A percentile compares a stretch with the other conserved stretches of the same genome.
Evolutionary conservation across 2,329 filamentous ascomycete genomes (phyloP).

Genomic region (Ustulina deusta): DNA sequence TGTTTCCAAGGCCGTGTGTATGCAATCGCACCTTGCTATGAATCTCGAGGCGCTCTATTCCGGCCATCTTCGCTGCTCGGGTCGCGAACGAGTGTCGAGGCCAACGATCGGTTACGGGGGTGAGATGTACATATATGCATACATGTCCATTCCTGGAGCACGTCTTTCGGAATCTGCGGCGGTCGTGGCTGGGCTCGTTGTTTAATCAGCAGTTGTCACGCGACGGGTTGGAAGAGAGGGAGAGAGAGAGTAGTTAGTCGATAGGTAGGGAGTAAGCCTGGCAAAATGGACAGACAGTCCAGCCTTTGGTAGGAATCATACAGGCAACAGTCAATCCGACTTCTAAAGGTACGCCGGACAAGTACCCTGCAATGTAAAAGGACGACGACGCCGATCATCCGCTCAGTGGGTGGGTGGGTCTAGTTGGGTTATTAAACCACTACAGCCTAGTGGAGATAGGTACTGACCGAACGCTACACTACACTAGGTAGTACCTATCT

Average conservation of each 20-base stretch:
- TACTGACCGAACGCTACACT: neutral
- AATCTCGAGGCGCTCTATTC: slow-evolving; percentile 96
- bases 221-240: neutral
- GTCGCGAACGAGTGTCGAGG: slow-evolving; percentile 18
- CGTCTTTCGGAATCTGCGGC: slow-evolving; percentile 4
- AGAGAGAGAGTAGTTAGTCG: neutral
- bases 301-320: neutral
- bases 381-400: slow-evolving; percentile 18
- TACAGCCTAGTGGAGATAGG: neutral
- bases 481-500: too few species aligned
- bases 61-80: slow-evolving; percentile 73
- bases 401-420: neutral
- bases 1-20: slow-evolving; percentile 26
- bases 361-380: slow-evolving; percentile 1
- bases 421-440: neutral
- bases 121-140: slow-evolving; percentile 18
- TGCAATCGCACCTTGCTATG: slow-evolving; percentile 84
- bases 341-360: neutral
- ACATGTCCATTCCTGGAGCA: slow-evolving; percentile 9
- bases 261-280: neutral
- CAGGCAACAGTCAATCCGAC: slow-evolving; percentile 31
- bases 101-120: slow-evolving; percentile 23
- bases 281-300: slow-evolving; percentile 2
- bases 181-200: neutral
- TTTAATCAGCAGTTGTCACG: neutral